Evolutionary conservation across 2,329 filamentous ascomycete species (phyloP).

Genomic region (Trichoderma endophyticum): DNA sequence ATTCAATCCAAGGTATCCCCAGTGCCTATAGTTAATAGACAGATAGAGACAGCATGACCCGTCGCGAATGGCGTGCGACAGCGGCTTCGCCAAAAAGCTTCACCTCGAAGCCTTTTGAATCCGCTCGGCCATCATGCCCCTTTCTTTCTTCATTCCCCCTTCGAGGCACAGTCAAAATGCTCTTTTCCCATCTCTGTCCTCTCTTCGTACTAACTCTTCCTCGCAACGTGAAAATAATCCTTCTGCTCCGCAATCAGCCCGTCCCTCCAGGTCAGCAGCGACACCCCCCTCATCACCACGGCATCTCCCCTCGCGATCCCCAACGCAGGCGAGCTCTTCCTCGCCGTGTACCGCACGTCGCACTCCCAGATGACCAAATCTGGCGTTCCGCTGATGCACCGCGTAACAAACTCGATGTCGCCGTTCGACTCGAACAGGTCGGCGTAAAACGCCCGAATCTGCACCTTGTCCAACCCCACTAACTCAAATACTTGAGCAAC

Average conservation of each 20-base stretch:
- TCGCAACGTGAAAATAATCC: conserved; percentile 10
- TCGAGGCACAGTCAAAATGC: not conserved
- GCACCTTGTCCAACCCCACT: not conserved
- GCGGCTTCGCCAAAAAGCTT: not conserved
- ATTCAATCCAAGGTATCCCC: not conserved
- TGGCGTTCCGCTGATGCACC: not conserved
- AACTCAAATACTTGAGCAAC: not conserved
- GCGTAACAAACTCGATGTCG: not conserved
- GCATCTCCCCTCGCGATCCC: not conserved
- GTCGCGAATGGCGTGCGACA: not conserved
- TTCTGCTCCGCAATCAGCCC: conserved; percentile 14
- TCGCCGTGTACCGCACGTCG: conserved; percentile 1
- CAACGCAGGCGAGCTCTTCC: not conserved
- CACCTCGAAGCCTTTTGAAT: not conserved
- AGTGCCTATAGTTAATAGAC: not conserved
- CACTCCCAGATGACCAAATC: conserved; percentile 7
- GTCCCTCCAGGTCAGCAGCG: conserved; percentile 5
- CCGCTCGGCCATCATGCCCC: not conserved
- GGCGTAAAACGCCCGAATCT: conserved; percentile 3
- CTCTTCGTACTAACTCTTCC: not conserved
- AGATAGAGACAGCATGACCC: not conserved
- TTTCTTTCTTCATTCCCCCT: not conserved
- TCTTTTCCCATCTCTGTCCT: not conserved
- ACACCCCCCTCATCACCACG: conserved; percentile 8
- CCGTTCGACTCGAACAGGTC: not conserved